phyloP scores from a whole-genome alignment of 2,329 filamentous ascomycete genomes.

The Dothiorella sarmentorum region DNA sequence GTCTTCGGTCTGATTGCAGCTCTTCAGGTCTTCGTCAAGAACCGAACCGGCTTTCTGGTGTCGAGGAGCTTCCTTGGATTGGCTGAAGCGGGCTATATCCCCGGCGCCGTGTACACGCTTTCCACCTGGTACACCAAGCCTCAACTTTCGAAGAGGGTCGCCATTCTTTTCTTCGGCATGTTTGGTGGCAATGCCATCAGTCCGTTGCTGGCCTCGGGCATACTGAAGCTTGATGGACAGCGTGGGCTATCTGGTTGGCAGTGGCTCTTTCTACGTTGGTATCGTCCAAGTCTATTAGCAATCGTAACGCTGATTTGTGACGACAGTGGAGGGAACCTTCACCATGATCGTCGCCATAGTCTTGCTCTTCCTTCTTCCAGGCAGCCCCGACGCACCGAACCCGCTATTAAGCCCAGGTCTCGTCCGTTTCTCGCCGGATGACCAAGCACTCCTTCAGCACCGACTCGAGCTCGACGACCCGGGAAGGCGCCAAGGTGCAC shows the following conservation, averaged over 20 bases:
- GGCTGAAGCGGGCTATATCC: constrained; percentile 52
- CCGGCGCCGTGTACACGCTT: constrained; percentile 50
- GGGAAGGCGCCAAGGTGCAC: constrained; percentile 31
- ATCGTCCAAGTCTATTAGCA: neutral
- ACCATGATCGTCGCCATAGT: constrained; percentile 41
- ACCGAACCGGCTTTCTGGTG: constrained; percentile 44
- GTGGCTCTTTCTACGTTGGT: constrained; percentile 52
- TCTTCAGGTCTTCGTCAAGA: constrained; percentile 36
- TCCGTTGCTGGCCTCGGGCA: constrained; percentile 48
- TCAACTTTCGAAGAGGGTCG: constrained; percentile 47
- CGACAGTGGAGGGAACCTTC: constrained; percentile 44
- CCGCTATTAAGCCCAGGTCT: constrained; percentile 41
- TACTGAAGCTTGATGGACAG: constrained; percentile 44
- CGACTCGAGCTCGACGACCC: constrained; percentile 37
- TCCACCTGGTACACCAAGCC: constrained; percentile 50
- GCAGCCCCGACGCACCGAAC: constrained; percentile 40
- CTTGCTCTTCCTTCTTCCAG: constrained; percentile 44
- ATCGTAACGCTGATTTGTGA: no score
- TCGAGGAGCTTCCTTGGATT: constrained; percentile 47
- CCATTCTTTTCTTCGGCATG: constrained; percentile 54
- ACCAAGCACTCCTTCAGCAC: constrained; percentile 35
- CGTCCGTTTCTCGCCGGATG: constrained; percentile 35
- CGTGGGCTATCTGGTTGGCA: constrained; percentile 48
- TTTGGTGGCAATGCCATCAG: constrained; percentile 51
- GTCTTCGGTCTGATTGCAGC: constrained; percentile 48